Evolutionary conservation across 2,329 filamentous ascomycete species (phyloP), one percentile per base, ranked within the genome.

Genomic region (Aspergillus alliaceus): DNA sequence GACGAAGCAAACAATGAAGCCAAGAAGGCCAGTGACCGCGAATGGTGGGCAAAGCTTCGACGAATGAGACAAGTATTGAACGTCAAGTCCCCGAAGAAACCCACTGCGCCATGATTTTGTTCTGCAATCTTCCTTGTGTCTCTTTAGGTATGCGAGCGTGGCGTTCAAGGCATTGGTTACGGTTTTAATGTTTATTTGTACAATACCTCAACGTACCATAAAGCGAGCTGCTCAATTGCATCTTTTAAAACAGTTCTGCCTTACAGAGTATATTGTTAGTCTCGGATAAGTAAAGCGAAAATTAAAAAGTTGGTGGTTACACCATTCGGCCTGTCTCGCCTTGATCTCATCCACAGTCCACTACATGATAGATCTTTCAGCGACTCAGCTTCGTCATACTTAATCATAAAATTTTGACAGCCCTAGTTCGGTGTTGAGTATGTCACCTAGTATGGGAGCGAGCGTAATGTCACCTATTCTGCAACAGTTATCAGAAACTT

Each of bases 31-130:
- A 88, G 88, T 69, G 88, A 91, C 59, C 89, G 89, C 71, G 86
- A 89, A 72, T 81, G 88, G 61, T 90, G 88, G 88, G 84, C 86
- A n/a, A 82, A 86, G 63, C 74, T 91, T 61, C 82, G 86, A 65
- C 83, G 84, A 57, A 87, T 91, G 57, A 89, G 89, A 79, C 90
- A 87, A 67, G 74, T 90, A 47, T 86, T 91, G 66, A 86, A 89
- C 60, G 80, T 84, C 6, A 90, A 89, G 71, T 81, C 80, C 1
- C 77, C 79, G 8, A 85, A 79, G 68, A 71, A 68, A 68, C 69
- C 66, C 35, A 55, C 49, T 22, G 15, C 37, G 14, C 44, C 62
- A 27, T 64, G 50, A 62, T 50, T 18, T 35, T 25, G 51, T 50
- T 31, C 44, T 53, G 18, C 32, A n/a, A 31, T 42, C 8, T 14